These are phyloP conservation scores for Penicillium nordicum DNA, from an alignment of 2,329 filamentous ascomycete species.

Conservation along the genomic window DNA sequence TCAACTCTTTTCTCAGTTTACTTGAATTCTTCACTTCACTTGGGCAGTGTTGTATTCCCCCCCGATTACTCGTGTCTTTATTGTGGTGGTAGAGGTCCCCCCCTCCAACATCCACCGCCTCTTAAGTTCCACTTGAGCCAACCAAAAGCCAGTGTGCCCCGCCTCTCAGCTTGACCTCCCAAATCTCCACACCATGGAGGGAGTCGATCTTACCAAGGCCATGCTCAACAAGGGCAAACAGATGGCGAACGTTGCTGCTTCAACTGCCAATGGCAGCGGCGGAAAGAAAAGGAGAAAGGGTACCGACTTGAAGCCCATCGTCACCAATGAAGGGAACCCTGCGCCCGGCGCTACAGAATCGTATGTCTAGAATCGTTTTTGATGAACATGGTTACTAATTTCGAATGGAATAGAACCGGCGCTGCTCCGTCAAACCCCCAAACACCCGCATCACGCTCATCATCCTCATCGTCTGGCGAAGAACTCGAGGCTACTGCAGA, in stretches of 20 bases:
- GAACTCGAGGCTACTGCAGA: conserved; percentile 92
- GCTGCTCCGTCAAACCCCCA: conserved; percentile 13
- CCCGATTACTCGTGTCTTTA: neutral
- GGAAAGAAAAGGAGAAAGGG: conserved; percentile 65
- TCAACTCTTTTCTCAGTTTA: neutral
- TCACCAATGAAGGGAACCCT: conserved; percentile 57
- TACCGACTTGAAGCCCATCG: conserved; percentile 62
- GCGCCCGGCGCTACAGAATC: conserved; percentile 34
- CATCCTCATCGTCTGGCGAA: conserved; percentile 73
- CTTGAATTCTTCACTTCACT: neutral
- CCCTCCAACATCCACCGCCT: conserved; percentile 18
- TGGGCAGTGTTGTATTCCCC: neutral
- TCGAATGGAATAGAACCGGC: conserved; percentile 28
- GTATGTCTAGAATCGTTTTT: conserved; percentile 27
- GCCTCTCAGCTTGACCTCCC: conserved; percentile 21
- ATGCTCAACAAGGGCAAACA: conserved; percentile 65
- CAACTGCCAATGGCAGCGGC: conserved; percentile 53
- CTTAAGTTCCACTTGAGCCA: conserved; percentile 9
- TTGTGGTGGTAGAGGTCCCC: neutral
- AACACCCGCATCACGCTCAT: conserved; percentile 65
- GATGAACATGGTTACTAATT: conserved; percentile 4
- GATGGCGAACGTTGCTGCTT: conserved; percentile 51
- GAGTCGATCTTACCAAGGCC: conserved; percentile 61
- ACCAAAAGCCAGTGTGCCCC: conserved; percentile 21
- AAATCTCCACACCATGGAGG: conserved; percentile 54